Base-by-base conservation (phyloP, 495 filamentous ascomycete species). In the Lasiosphaeria hispida region DNA sequence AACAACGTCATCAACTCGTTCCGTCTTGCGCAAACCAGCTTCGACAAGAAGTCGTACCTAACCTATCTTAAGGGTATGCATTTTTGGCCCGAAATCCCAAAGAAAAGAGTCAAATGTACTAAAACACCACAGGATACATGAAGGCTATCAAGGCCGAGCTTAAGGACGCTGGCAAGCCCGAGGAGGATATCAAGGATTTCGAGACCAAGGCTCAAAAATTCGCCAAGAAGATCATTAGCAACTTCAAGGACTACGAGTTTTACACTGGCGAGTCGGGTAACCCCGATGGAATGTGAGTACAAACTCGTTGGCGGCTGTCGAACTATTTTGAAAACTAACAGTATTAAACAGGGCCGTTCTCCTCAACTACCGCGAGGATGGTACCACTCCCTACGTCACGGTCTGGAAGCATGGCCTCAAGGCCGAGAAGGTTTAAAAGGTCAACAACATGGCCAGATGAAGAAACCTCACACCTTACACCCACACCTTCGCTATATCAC, bases 311-410 rank as follows among this genome's bases (percentile, higher is more conserved):
- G 65, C 43, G 18, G 37, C 6, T 19, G 13, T 47, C 53, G 3
- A 11, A 1, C 11, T 2, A 6, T 4, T 6, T 39, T 30, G 52
- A 35, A 61, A 14, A 18, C 57, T 64, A 11, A 61, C 68, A 73
- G 52, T 72, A 35, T 38, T 48, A 48, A 30, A 19, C 60, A 96
- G 91, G 91, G 82, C 96, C 68, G 81, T 94, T 55, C 90, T 97
- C 54, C 87, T 97, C 71, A 93, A 97, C 80, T 98, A 96, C 82
- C 91, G 93, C 67, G 92, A 95, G 70, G 95, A 97, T 64, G 94
- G 94, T 72, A 74, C 87, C 59, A 97, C 93, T 30, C 94, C 94
- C 37, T 98, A 79, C 67, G 80, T 96, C 53, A 86, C 83, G 58
- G 78, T 96, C 80, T 98, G 94, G 95, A 97, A 96, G 84, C 87